Percentiles rank a stretch among this genome's conserved stretches.
phyloP scores from a whole-genome alignment of 306 rosid species.

The Lotus japonicus region DNA sequence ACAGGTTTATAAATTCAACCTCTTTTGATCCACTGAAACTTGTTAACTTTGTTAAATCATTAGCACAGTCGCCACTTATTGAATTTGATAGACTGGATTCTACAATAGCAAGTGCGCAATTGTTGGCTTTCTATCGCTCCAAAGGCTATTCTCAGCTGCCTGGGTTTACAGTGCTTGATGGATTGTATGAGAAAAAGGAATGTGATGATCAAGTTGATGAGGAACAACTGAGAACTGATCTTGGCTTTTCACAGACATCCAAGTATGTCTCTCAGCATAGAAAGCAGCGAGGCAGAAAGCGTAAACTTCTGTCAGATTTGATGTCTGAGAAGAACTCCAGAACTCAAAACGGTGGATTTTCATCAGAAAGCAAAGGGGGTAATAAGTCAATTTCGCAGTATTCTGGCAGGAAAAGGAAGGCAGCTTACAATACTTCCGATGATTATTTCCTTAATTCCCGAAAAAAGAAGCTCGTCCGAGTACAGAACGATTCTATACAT shows the following conservation, averaged over 20 bases:
- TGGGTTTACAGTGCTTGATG: conserved; percentile 36
- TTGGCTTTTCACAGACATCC: conserved; percentile 20
- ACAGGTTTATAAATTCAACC: conserved; percentile 25
- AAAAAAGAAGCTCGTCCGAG: conserved; percentile 2
- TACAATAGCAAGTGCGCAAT: conserved; percentile 38
- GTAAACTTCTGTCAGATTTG: conserved; percentile 36
- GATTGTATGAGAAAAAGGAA: conserved; percentile 33
- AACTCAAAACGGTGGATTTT: conserved; percentile 15
- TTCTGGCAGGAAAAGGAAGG: conserved; percentile 36
- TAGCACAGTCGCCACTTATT: conserved; percentile 42
- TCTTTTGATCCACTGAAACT: conserved; percentile 63
- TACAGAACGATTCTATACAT: conserved; percentile 25
- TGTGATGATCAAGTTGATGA: conserved; percentile 21
- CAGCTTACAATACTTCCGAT: conserved; percentile 13
- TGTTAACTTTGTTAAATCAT: conserved; percentile 39
- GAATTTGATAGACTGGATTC: conserved; percentile 45
- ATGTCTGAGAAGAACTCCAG: conserved; percentile 26
- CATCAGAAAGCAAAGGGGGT: conserved; percentile 23
- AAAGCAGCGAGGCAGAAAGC: conserved; percentile 21
- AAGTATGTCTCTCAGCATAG: conserved; percentile 18
- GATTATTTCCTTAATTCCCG: conserved; percentile 16
- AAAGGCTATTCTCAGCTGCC: conserved; percentile 62
- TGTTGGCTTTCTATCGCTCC: conserved; percentile 46
- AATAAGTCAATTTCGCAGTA: not conserved
- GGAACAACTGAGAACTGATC: conserved; percentile 15